These are phyloP conservation scores for Aspergillus unguis DNA, from an alignment of 2,329 filamentous ascomycete genomes.

Conservation along the genomic window DNA sequence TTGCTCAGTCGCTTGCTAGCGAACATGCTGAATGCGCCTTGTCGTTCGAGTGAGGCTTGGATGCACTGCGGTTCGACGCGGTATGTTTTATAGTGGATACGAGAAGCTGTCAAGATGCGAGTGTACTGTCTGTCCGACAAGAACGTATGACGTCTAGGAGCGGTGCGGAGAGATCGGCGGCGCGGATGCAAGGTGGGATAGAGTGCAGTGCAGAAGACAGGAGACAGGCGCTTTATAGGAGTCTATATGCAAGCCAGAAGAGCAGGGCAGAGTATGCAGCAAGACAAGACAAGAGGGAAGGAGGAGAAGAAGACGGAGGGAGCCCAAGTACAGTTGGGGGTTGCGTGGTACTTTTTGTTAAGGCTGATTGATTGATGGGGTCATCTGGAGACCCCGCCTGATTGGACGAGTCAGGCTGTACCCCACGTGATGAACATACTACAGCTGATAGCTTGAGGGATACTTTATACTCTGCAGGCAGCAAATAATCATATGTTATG, in stretches of 20 bases:
- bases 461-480: too few species aligned
- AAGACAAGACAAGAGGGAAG: background rate
- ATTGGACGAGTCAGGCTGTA: slow-evolving; percentile 9
- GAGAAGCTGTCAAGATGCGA: background rate
- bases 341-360: background rate
- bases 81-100: background rate
- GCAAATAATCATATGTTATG: too few species aligned
- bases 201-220: background rate
- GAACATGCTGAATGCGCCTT: slow-evolving; percentile 41
- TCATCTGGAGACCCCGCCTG: slow-evolving; percentile 14
- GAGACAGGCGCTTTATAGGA: background rate
- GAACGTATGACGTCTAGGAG: slow-evolving; percentile 22
- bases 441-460: too few species aligned
- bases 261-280: background rate
- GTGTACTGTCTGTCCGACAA: background rate
- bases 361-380: slow-evolving; percentile 4
- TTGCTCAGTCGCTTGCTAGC: slow-evolving; percentile 48
- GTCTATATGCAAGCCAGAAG: too few species aligned
- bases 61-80: background rate
- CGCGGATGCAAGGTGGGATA: background rate
- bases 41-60: background rate
- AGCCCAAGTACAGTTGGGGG: background rate
- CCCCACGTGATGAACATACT: slow-evolving; percentile 9
- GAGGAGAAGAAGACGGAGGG: background rate
- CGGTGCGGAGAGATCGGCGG: slow-evolving; percentile 16